These are phyloP conservation scores for Ophiocordyceps camponoti-leonardi DNA, from an alignment of 2,329 filamentous ascomycete genomes.

Conservation along the genomic window DNA sequence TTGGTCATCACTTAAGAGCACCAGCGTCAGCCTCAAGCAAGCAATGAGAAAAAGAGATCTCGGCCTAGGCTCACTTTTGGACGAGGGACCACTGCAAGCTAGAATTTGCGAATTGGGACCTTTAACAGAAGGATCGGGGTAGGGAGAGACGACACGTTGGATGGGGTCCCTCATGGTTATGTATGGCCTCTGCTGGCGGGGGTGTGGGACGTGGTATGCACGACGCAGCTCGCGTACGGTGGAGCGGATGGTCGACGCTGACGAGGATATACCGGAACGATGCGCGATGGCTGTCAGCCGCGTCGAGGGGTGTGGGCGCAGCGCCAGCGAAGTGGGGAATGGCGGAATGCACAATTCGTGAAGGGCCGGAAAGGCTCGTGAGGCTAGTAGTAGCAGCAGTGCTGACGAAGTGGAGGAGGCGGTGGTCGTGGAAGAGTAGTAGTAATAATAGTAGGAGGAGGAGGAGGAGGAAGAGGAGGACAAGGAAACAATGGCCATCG, in stretches of 20 bases:
- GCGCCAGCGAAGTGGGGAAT: background rate
- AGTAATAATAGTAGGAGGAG: too few relatives aligned
- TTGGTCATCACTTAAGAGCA: slow-evolving; percentile 29
- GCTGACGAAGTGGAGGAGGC: background rate
- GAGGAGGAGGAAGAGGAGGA: background rate
- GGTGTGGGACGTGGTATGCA: slow-evolving; percentile 1
- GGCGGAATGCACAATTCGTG: background rate
- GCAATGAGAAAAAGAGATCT: background rate
- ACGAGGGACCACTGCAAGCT: slow-evolving; percentile 18
- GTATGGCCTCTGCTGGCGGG: slow-evolving; percentile 12
- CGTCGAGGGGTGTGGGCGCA: background rate
- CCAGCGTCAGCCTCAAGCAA: background rate
- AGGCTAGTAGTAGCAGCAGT: background rate
- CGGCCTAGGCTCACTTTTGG: slow-evolving; percentile 20
- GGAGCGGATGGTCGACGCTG: background rate
- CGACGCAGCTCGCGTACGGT: background rate
- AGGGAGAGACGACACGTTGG: slow-evolving; percentile 18
- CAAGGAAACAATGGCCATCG: background rate
- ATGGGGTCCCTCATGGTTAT: slow-evolving; percentile 22
- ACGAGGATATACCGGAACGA: slow-evolving; percentile 1
- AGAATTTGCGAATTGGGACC: slow-evolving; percentile 21
- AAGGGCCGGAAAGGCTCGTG: background rate
- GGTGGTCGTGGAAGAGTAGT: background rate
- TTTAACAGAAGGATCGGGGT: slow-evolving; percentile 20
- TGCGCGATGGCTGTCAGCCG: background rate